Evolutionary conservation across 305 asterid genomes (phyloP), one percentile per base, ranked within the genome.

Genomic region (Fraxinus platypoda): DNA sequence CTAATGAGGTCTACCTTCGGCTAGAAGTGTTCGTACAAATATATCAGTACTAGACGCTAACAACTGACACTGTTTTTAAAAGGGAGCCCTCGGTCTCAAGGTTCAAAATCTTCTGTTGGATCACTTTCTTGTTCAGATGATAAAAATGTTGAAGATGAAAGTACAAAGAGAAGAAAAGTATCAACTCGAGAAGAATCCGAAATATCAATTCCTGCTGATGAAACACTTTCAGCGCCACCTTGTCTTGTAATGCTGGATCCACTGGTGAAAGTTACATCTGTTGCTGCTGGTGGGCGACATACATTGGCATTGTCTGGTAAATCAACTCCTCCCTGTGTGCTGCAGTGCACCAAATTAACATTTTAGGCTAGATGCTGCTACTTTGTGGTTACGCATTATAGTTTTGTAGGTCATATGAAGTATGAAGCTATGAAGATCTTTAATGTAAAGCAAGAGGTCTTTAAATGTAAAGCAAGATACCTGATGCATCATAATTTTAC

Each of bases 281-380:
- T 92, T 86, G 93, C 96, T 49, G 96, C 96, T 43, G 96, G 96
- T 41, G 96, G 94, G n/a, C 92, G 96, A 54, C 96, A 92, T 81
- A 90, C 94, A 15, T 86, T 92, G 74, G 93, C 90, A 80, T 81
- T 92, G 80, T 90, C 96, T 81, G 94, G 93, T 89, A 86, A 77
- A 77, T 52, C 80, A 74, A 68, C 80, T 86, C 82, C 83, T 62
- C 23, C 35, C n/a, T 37, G 79, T 59, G 49, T 33, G 78, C 73
- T 43, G 81, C 75, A 77, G 74, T 73, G 82, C 30, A 74, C 46
- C 35, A 77, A 75, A 81, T 81, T 41, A 64, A 54, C 34, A 37
- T 81, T 66, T 68, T 73, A 80, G 72, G 84, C 43, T 77, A 81
- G 88, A 43, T 77, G 74, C 83, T 81, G 34, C 75, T 71, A 26